Conservation (phyloP, 2,329 filamentous ascomycete species). For the Cladophialophora chaetospira region DNA sequence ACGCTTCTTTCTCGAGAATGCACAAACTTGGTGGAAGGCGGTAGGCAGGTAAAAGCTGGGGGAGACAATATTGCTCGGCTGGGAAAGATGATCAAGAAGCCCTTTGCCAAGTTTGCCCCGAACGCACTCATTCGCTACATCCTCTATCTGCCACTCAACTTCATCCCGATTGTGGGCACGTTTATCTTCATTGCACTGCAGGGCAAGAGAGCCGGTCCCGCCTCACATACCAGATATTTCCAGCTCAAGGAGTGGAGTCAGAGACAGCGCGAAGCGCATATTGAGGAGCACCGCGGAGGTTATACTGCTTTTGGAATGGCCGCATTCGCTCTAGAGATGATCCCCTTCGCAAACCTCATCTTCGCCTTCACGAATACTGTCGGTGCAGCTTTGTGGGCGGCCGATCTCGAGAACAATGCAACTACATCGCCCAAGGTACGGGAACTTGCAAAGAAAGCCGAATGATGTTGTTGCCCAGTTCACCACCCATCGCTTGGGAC, state of each 20-base stretch:
- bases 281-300: slow-evolving; percentile 69
- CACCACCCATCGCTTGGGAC: not conserved
- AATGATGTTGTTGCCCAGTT: slow-evolving; percentile 26
- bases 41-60: slow-evolving; percentile 67
- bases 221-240: slow-evolving; percentile 71
- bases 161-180: slow-evolving; percentile 87
- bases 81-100: slow-evolving; percentile 59
- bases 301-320: slow-evolving; percentile 85
- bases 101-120: slow-evolving; percentile 56
- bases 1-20: slow-evolving; percentile 58
- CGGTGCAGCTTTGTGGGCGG: slow-evolving; percentile 91
- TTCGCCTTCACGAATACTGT: slow-evolving; percentile 92
- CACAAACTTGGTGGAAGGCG: slow-evolving; percentile 68
- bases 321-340: slow-evolving; percentile 78
- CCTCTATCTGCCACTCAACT: slow-evolving; percentile 87
- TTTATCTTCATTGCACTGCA: slow-evolving; percentile 77
- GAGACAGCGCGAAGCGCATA: slow-evolving; percentile 66
- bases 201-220: slow-evolving; percentile 59
- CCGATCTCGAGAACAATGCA: slow-evolving; percentile 68
- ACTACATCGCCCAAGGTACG: slow-evolving; percentile 36
- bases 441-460: slow-evolving; percentile 38
- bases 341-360: slow-evolving; percentile 78
- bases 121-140: slow-evolving; percentile 72
- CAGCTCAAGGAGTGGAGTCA: slow-evolving; percentile 82
- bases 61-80: slow-evolving; percentile 57